phyloP scores from a whole-genome alignment of 2,329 filamentous ascomycete species.

The Ceratocystis destructans region DNA sequence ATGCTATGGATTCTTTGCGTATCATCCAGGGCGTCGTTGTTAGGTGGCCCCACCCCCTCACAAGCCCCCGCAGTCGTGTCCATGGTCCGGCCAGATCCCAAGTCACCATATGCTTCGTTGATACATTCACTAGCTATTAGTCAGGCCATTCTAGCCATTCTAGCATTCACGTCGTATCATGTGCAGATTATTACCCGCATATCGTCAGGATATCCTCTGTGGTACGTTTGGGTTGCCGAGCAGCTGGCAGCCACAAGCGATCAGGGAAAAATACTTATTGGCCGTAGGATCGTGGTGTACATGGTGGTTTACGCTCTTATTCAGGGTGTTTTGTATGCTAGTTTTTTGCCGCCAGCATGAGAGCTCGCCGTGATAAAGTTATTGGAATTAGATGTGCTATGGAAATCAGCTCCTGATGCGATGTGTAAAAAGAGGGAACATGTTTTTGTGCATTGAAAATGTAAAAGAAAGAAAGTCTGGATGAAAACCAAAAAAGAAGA shows the following conservation, averaged over 20 bases:
- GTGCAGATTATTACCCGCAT: constrained; percentile 88
- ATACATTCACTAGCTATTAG: constrained; percentile 50
- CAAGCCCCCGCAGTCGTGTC: neutral
- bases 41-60: neutral
- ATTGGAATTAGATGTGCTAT: neutral
- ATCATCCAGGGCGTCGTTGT: constrained; percentile 9
- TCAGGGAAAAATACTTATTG: constrained; percentile 22
- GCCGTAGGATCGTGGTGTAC: constrained; percentile 40
- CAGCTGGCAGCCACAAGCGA: constrained; percentile 25
- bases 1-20: constrained; percentile 50
- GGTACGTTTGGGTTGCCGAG: constrained; percentile 69
- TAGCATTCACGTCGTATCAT: constrained; percentile 72
- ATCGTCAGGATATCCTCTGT: constrained; percentile 74
- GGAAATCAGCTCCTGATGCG: neutral
- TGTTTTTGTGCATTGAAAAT: constrained; percentile 6
- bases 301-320: constrained; percentile 73
- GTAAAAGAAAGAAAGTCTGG: neutral
- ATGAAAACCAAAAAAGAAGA: neutral
- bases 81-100: constrained; percentile 10
- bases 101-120: constrained; percentile 23
- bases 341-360: constrained; percentile 79
- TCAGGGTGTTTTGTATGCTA: constrained; percentile 73
- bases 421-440: neutral
- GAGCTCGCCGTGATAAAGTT: neutral
- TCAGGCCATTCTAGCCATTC: constrained; percentile 56